Base-by-base conservation (phyloP, 768 basidiomycete genomes). In the Auriculariales sp. region DNA sequence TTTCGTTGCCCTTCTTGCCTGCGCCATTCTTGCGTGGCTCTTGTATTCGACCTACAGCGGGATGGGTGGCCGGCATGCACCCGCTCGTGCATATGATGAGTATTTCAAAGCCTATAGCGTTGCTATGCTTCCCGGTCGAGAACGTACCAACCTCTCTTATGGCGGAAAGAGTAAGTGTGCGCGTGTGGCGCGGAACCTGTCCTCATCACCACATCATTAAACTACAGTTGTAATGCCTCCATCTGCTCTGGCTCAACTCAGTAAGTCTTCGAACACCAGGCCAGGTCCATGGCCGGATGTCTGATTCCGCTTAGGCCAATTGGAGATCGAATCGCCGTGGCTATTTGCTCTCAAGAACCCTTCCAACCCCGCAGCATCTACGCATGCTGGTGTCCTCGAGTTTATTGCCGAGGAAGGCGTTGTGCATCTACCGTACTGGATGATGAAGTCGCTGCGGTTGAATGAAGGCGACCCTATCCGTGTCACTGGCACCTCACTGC, bases 331-430 rank as follows among this genome's bases (percentile, higher is more conserved):
- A 53, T 73, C 75, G 0, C 95, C 95, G 0, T 95, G 93, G 93
- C 90, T 86, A 72, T 99, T 99, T 63, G 83, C 94, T 55, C 72
- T 99, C 47, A 83, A 88, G 46, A 98, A 98, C 65, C 94, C 95
- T 46, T 68, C 69, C 58, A 93, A 84, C 67, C 72, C 74, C 47
- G 87, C 79, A 29, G 85, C 77, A 49, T 92, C 77, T 19, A 98
- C 95, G 1, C 90, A 99, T 61, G 88, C 87, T 1, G 95, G 95
- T 71, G 95, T 99, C 25, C 77, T 99, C 27, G 95, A 99, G 62
- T 99, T 99, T 66, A 97, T 97, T 55, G 94, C 95, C 2, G 84
- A 95, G 50, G 94, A 98, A 64, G 95, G 95, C 11, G 73, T 85
- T 12, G 93, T 93, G 2, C 85, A 98, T 69, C 71, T 99, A 14